These are phyloP conservation scores for Pseudocercospora eumusae DNA, from an alignment of 2,329 filamentous ascomycete genomes.

Conservation along the genomic window DNA sequence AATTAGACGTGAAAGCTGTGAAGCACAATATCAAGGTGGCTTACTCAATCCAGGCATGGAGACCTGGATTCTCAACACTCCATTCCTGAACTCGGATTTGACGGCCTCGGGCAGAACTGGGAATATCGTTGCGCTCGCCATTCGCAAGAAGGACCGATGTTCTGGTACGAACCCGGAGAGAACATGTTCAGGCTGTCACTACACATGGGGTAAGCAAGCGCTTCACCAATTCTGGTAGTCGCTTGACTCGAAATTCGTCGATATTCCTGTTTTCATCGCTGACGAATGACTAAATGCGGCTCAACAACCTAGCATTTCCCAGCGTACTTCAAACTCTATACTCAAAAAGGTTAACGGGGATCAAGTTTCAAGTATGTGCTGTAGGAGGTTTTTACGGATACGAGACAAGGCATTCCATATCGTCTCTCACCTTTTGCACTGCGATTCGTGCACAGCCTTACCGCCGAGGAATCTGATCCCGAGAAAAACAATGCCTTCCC, in stretches of 20 bases:
- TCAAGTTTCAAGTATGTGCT: neutral
- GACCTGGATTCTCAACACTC: neutral
- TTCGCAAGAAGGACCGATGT: neutral
- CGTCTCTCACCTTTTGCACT: neutral
- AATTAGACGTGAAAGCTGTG: conserved; percentile 12
- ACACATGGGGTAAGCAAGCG: neutral
- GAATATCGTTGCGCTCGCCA: neutral
- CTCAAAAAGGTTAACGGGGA: neutral
- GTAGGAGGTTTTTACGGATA: neutral
- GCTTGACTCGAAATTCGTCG: neutral
- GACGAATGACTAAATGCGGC: neutral
- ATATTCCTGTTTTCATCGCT: neutral
- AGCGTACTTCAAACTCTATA: neutral
- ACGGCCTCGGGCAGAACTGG: neutral
- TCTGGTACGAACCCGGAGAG: neutral
- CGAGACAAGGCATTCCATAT: neutral
- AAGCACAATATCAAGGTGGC: neutral
- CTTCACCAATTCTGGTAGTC: neutral
- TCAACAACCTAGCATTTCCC: conserved; percentile 1
- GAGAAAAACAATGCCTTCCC: neutral
- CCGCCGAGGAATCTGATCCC: neutral
- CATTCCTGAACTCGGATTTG: neutral
- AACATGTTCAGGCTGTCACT: neutral
- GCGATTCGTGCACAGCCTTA: neutral
- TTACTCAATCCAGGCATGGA: neutral